Evolutionary conservation across 768 basidiomycete genomes (phyloP).

Genomic region (Antrodiella citrinella): DNA sequence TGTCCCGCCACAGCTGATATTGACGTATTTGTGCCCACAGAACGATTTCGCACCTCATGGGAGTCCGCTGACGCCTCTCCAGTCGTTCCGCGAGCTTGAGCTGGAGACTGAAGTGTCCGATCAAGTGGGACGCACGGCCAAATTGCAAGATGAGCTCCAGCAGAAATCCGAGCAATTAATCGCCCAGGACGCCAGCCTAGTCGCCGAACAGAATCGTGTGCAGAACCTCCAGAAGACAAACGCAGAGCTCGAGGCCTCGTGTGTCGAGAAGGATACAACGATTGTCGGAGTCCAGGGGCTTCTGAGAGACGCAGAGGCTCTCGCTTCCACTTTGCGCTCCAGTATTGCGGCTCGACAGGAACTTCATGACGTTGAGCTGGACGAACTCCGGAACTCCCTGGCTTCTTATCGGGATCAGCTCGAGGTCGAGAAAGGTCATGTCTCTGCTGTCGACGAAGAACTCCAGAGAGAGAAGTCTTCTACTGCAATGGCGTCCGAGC

Average conservation of each 20-base stretch:
- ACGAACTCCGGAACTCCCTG: not conserved
- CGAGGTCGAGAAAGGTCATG: not conserved
- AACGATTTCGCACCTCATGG: no score
- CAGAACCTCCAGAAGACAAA: slow-evolving; percentile 12
- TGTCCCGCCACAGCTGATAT: no score
- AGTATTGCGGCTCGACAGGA: not conserved
- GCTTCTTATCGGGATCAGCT: not conserved
- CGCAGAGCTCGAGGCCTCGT: slow-evolving; percentile 10
- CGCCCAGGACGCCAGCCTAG: slow-evolving; percentile 4
- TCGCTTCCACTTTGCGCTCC: not conserved
- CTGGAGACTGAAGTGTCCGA: not conserved
- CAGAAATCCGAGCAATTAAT: slow-evolving; percentile 5
- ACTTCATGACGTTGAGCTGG: not conserved
- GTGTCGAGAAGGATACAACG: not conserved
- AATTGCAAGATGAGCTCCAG: slow-evolving; percentile 2
- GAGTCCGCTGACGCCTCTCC: not conserved
- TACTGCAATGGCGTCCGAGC: not conserved
- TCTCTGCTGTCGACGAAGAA: not conserved
- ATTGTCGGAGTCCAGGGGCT: not conserved
- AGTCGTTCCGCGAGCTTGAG: not conserved
- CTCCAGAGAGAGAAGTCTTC: not conserved
- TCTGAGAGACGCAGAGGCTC: not conserved
- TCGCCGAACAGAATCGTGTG: not conserved
- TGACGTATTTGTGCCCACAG: no score
- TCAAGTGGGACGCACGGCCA: not conserved